Conservation (phyloP, 2,329 filamentous ascomycete genomes). For the Nemania diffusa region DNA sequence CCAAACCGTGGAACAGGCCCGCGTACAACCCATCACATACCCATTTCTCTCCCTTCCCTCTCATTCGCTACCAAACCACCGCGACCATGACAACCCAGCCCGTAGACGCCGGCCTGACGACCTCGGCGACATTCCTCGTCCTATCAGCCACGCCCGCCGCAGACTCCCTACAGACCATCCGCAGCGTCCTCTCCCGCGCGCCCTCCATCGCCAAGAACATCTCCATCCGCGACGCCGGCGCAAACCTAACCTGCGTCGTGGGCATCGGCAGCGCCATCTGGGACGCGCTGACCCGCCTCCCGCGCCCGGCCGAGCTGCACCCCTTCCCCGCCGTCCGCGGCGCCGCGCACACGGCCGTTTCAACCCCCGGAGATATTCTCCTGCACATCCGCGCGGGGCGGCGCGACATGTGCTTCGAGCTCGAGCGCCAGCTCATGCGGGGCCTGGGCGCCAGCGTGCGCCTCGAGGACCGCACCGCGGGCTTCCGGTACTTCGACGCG, state of each 20-base stretch:
- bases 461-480: slow-evolving; percentile 63
- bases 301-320: slow-evolving; percentile 62
- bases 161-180: slow-evolving; percentile 17
- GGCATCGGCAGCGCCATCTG: slow-evolving; percentile 65
- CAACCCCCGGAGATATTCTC: slow-evolving; percentile 66
- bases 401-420: slow-evolving; percentile 67
- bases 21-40: not conserved
- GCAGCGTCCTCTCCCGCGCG: slow-evolving; percentile 53
- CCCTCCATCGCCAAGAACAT: slow-evolving; percentile 63
- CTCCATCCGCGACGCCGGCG: slow-evolving; percentile 59
- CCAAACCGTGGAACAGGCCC: slow-evolving; percentile 5
- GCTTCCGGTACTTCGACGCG: slow-evolving; percentile 69
- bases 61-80: slow-evolving; percentile 14
- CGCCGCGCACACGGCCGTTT: slow-evolving; percentile 60
- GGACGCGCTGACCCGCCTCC: slow-evolving; percentile 57
- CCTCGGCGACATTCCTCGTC: slow-evolving; percentile 34
- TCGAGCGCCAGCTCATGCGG: slow-evolving; percentile 65
- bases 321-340: slow-evolving; percentile 61
- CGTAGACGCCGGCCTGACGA: slow-evolving; percentile 28
- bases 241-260: slow-evolving; percentile 62
- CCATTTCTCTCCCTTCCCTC: not conserved
- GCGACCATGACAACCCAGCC: slow-evolving; percentile 25
- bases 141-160: slow-evolving; percentile 21
- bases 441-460: slow-evolving; percentile 58
- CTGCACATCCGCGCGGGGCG: slow-evolving; percentile 69